These are phyloP conservation scores for Drechslerella stenobrocha DNA, from an alignment of 2,329 filamentous ascomycete genomes.

Conservation along the genomic window DNA sequence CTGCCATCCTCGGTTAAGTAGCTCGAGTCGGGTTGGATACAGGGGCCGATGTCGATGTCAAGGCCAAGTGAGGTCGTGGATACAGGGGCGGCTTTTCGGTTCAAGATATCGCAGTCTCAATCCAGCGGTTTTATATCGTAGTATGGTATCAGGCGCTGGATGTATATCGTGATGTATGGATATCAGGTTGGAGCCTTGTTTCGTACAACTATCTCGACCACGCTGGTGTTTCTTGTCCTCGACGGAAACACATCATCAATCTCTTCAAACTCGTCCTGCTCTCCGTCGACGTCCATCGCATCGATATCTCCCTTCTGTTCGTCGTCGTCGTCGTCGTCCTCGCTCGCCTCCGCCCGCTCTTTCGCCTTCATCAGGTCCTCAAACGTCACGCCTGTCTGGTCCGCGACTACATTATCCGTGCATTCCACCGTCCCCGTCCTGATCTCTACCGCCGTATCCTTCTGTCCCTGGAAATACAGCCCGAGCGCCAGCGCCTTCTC, in stretches of 20 bases:
- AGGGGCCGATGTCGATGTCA: too few relatives aligned
- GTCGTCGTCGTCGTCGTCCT: background rate
- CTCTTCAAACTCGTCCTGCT: conserved; percentile 38
- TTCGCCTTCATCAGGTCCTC: conserved; percentile 42
- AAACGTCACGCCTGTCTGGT: conserved; percentile 55
- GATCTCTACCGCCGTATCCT: conserved; percentile 64
- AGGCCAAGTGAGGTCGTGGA: too few relatives aligned
- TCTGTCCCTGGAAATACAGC: conserved; percentile 67
- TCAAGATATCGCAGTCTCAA: too few relatives aligned
- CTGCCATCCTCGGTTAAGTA: conserved; percentile 6
- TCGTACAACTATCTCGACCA: conserved; percentile 42
- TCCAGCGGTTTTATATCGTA: too few relatives aligned
- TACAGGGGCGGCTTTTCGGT: too few relatives aligned
- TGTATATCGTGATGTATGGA: background rate
- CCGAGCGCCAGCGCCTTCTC: conserved; percentile 66
- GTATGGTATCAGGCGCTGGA: background rate
- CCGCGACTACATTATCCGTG: conserved; percentile 67
- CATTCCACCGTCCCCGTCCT: conserved; percentile 67
- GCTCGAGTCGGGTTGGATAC: too few relatives aligned
- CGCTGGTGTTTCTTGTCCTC: conserved; percentile 37
- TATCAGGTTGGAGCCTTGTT: conserved; percentile 21
- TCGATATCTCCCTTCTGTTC: conserved; percentile 10
- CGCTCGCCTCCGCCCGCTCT: conserved; percentile 12
- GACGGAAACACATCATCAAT: conserved; percentile 44
- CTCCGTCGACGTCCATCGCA: conserved; percentile 42